phyloP scores from a whole-genome alignment of 2,329 filamentous ascomycete genomes.

The Byssothecium circinans region DNA sequence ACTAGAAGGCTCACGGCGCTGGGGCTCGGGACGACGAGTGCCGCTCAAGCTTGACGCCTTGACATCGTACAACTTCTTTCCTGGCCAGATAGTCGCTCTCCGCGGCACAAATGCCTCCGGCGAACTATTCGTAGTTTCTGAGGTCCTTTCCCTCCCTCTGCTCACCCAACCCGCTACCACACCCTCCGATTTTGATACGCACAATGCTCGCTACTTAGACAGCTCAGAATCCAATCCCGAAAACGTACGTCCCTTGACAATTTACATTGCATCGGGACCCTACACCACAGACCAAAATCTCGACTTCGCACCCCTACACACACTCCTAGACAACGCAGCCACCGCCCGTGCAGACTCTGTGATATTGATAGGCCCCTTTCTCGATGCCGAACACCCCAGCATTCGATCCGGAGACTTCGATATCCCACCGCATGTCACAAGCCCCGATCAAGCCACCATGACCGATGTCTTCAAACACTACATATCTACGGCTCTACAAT shows the following conservation, averaged over 20 bases:
- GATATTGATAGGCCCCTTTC: slow-evolving; percentile 81
- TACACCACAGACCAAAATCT: slow-evolving; percentile 93
- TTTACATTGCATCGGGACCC: slow-evolving; percentile 80
- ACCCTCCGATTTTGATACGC: slow-evolving; percentile 64
- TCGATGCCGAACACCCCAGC: slow-evolving; percentile 88
- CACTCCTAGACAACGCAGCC: slow-evolving; percentile 76
- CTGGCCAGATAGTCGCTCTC: slow-evolving; percentile 88
- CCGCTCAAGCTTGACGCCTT: slow-evolving; percentile 75
- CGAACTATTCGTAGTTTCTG: slow-evolving; percentile 75
- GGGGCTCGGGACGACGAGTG: slow-evolving; percentile 79
- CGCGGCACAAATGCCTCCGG: slow-evolving; percentile 86
- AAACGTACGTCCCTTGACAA: slow-evolving; percentile 65
- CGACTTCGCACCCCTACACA: slow-evolving; percentile 82
- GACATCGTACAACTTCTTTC: slow-evolving; percentile 79
- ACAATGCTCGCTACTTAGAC: slow-evolving; percentile 69
- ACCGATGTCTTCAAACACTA: slow-evolving; percentile 80
- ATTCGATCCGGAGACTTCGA: slow-evolving; percentile 62
- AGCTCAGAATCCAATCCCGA: slow-evolving; percentile 57
- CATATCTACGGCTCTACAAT: slow-evolving; percentile 72
- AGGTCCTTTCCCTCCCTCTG: slow-evolving; percentile 74
- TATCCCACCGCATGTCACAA: slow-evolving; percentile 44
- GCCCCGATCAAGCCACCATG: slow-evolving; percentile 75
- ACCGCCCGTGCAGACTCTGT: slow-evolving; percentile 76
- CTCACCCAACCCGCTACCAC: slow-evolving; percentile 74
- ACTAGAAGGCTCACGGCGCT: slow-evolving; percentile 82